Base-by-base conservation (phyloP, 176 grass and related monocot species). In the Triticum turgidum region DNA sequence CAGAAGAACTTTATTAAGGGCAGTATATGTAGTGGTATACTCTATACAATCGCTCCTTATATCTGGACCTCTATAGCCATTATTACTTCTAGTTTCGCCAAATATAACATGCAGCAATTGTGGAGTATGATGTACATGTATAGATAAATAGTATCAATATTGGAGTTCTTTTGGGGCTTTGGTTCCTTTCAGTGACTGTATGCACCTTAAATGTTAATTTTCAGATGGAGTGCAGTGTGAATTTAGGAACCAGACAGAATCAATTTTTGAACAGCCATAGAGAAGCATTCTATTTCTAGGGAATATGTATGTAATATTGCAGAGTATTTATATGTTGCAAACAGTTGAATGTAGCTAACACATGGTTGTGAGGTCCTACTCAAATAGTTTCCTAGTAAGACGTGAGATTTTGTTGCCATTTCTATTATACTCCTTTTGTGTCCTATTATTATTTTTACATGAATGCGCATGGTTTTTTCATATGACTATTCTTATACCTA, bases 291-390 rank as follows among this genome's bases (percentile, higher is more conserved):
- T 32, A 45, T 15, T 9, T 54, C 45, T 32, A 47, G 14, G 9
- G 73, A 52, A 11, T 45, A 54, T 33, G 14, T 54, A 32, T 54
- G 25, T 54, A 76, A 54, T 76, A 11, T 76, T 68, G 7, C 15
- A 76, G 24, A 51, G 44, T 52, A 10, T 18, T 79, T 73, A 78
- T 22, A 70, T 4, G 69, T 64, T n/a, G 78, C 63, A 47, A 59
- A 32, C 34, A 63, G 10, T 72, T 79, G 17, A 79, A 84, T 65
- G 15, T 78, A 72, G 39, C 62, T 80, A 65, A 80, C 49, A 76
- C 73, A 10, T 76, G 9, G 29, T 35, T 21, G 63, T 27, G 21
- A 3, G 33, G 69, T 64, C 27, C 21, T 78, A 54, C 68, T 73
- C 17, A 65, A 14, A 20, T 87, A 2, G n/a, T 39, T 10, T 65